Evolutionary conservation across 176 grass and related monocot genomes (phyloP).

Genomic region (Avena atlantica): DNA sequence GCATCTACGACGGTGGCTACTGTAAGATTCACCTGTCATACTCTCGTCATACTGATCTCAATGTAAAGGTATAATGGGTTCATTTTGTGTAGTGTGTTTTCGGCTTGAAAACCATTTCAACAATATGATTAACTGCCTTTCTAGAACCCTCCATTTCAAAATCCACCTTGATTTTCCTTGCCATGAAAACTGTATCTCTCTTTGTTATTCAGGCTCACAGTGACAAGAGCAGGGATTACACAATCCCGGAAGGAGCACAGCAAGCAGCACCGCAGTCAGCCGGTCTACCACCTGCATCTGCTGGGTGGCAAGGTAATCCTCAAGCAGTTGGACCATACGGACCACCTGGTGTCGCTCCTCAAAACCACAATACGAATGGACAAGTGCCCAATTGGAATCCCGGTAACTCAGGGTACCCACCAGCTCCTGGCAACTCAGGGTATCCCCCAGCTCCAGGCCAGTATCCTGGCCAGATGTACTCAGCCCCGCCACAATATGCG

Average conservation of each 20-base stretch:
- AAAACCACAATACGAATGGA: constrained; percentile 34
- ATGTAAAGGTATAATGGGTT: constrained; percentile 93
- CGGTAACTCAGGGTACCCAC: constrained; percentile 47
- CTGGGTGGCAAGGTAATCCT: constrained; percentile 63
- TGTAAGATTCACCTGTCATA: constrained; percentile 99
- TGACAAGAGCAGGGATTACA: constrained; percentile 99
- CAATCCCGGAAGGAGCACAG: constrained; percentile 58
- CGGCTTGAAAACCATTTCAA: constrained; percentile 30
- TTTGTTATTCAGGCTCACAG: constrained; percentile 73
- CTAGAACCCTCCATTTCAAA: not conserved
- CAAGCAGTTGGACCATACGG: constrained; percentile 54
- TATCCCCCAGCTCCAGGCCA: constrained; percentile 50
- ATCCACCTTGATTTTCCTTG: not conserved
- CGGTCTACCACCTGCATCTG: constrained; percentile 42
- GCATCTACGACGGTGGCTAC: constrained; percentile 98
- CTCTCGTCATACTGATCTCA: constrained; percentile 99
- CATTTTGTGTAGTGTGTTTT: constrained; percentile 50
- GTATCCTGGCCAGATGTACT: constrained; percentile 68
- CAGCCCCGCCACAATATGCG: constrained; percentile 27
- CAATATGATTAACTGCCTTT: not conserved
- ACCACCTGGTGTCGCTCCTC: constrained; percentile 39
- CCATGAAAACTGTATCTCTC: constrained; percentile 1
- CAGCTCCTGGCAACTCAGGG: constrained; percentile 51
- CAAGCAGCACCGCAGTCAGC: constrained; percentile 54
- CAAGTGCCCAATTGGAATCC: constrained; percentile 63